Conservation (phyloP, 495 filamentous ascomycete species). For the Peziza echinospora region DNA sequence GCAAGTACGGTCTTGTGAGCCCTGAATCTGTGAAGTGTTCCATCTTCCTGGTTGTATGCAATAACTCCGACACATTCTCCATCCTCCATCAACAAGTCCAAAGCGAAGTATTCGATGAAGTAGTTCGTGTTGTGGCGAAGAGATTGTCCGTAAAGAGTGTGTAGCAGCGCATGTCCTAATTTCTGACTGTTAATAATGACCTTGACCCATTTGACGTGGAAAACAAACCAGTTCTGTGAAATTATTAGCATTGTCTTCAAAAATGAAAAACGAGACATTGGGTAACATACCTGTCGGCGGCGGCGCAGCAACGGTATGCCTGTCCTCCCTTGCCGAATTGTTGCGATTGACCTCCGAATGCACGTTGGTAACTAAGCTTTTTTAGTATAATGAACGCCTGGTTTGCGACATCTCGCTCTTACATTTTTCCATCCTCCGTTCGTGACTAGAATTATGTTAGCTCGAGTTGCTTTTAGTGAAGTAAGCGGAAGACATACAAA, state of each 20-base stretch:
- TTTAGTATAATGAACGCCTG: constrained; percentile 20
- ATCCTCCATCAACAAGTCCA: constrained; percentile 90
- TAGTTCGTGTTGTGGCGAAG: constrained; percentile 94
- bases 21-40: constrained; percentile 86
- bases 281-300: constrained; percentile 69
- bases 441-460: constrained; percentile 47
- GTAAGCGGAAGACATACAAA: too few species aligned
- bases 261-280: too few species aligned
- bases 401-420: constrained; percentile 15
- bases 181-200: too few species aligned
- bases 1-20: constrained; percentile 89
- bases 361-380: constrained; percentile 58
- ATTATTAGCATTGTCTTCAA: too few species aligned
- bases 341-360: constrained; percentile 90
- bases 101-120: constrained; percentile 96
- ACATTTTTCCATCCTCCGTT: constrained; percentile 85
- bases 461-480: too few species aligned
- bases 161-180: constrained; percentile 87
- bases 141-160: constrained; percentile 96
- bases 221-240: too few species aligned
- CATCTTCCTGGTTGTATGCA: constrained; percentile 95
- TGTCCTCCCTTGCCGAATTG: constrained; percentile 90
- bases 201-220: too few species aligned
- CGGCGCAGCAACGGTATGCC: constrained; percentile 88
- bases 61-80: constrained; percentile 89